Evolutionary conservation across 345 rosid genomes (phyloP).

Genomic region (Nasturtium officinale): DNA sequence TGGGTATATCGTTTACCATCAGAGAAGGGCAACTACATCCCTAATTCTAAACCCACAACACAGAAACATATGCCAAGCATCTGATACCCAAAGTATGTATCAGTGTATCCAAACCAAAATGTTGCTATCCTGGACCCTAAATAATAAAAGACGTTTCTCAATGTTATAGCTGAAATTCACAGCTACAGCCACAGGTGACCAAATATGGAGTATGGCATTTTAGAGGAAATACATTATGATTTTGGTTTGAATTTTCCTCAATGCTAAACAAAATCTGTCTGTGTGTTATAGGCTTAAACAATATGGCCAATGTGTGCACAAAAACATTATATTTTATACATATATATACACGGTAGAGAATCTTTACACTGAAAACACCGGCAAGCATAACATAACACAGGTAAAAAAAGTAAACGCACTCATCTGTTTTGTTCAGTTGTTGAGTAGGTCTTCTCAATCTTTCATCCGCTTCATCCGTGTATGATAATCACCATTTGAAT

Average conservation of each 20-base stretch:
- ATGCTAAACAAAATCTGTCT: neutral
- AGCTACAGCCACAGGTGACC: neutral
- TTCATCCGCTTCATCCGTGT: slow-evolving; percentile 7
- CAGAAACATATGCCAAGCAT: neutral
- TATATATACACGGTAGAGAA: slow-evolving; percentile 22
- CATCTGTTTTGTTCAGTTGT: slow-evolving; percentile 1
- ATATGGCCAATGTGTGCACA: neutral
- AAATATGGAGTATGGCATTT: neutral
- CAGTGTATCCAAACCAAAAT: neutral
- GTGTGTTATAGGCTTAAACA: neutral
- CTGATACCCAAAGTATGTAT: neutral
- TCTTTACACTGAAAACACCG: slow-evolving; percentile 18
- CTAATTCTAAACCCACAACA: too few species aligned
- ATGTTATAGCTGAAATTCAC: neutral
- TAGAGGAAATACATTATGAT: neutral
- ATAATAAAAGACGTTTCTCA: neutral
- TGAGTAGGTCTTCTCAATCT: neutral
- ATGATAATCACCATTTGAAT: neutral
- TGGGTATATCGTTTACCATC: too few species aligned
- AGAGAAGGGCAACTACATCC: too few species aligned
- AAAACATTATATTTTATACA: neutral
- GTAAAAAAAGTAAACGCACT: neutral
- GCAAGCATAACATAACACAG: neutral
- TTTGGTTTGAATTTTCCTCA: slow-evolving; percentile 6
- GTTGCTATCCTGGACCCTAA: neutral